Conservation (phyloP, 768 basidiomycete species). For the Boletellus ananiceps region DNA sequence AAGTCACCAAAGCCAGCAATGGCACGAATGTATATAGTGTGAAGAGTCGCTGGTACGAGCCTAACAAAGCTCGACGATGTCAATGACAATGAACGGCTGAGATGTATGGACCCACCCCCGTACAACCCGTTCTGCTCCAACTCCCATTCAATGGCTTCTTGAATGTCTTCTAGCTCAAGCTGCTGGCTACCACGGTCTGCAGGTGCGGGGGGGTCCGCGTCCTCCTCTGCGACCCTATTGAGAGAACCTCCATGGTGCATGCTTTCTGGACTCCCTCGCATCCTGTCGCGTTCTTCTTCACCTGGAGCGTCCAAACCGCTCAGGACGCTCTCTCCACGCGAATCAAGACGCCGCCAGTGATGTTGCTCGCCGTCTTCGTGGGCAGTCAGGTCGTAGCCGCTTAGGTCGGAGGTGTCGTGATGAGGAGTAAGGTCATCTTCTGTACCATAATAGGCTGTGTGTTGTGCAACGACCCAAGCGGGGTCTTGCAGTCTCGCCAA, state of each 20-base stretch:
- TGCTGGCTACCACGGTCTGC: slow-evolving; percentile 12
- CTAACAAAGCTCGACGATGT: slow-evolving; percentile 31
- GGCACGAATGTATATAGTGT: slow-evolving; percentile 60
- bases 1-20: slow-evolving; percentile 44
- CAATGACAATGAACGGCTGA: not conserved
- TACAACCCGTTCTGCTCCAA: slow-evolving; percentile 49
- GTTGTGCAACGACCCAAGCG: slow-evolving; percentile 11
- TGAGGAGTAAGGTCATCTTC: slow-evolving; percentile 7
- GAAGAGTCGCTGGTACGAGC: slow-evolving; percentile 56
- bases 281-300: slow-evolving; percentile 22
- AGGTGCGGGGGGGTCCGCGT: slow-evolving; percentile 8
- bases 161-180: slow-evolving; percentile 31
- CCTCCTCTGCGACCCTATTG: slow-evolving; percentile 38
- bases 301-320: slow-evolving; percentile 26
- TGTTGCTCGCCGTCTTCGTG: slow-evolving; percentile 22
- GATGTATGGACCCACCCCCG: slow-evolving; percentile 32
- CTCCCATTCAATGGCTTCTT: slow-evolving; percentile 43
- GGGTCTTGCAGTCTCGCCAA: slow-evolving; percentile 17
- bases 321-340: slow-evolving; percentile 30
- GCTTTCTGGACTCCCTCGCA: slow-evolving; percentile 34
- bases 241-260: slow-evolving; percentile 27
- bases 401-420: slow-evolving; percentile 15
- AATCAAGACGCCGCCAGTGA: slow-evolving; percentile 31
- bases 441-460: slow-evolving; percentile 11
- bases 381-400: slow-evolving; percentile 20